Percentiles rank a stretch among this genome's conserved stretches.
Conservation (phyloP, 768 basidiomycete species). For the Antrodiella citrinella region DNA sequence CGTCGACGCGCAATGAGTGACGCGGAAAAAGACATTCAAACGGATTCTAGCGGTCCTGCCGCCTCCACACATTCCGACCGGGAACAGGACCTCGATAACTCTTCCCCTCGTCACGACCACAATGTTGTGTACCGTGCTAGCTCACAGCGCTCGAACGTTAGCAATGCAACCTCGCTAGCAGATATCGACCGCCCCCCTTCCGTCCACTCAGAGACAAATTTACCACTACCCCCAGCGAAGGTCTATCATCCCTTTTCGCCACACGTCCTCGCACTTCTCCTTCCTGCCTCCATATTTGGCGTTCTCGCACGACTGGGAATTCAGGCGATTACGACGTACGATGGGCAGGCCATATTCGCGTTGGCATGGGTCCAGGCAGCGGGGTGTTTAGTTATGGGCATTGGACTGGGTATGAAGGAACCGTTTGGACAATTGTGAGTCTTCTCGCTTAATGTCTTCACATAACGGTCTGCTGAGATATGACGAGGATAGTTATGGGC, state of each 20-base stretch:
- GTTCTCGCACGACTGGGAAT: slow-evolving; percentile 76
- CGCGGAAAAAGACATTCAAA: neutral
- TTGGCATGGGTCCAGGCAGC: slow-evolving; percentile 79
- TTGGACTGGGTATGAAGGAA: slow-evolving; percentile 60
- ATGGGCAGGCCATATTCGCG: slow-evolving; percentile 70
- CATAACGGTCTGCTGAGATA: slow-evolving; percentile 3
- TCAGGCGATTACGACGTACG: slow-evolving; percentile 62
- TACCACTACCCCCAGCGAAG: slow-evolving; percentile 23
- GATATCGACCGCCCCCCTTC: slow-evolving; percentile 34
- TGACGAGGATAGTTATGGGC: slow-evolving; percentile 59
- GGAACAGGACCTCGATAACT: no score
- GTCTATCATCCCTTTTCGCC: slow-evolving; percentile 48
- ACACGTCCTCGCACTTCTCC: slow-evolving; percentile 61
- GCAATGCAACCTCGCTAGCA: slow-evolving; percentile 30
- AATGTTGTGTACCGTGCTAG: slow-evolving; percentile 27
- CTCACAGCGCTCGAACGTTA: slow-evolving; percentile 25
- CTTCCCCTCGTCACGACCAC: neutral
- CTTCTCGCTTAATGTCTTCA: slow-evolving; percentile 5
- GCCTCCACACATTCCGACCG: neutral
- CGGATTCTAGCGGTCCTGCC: neutral
- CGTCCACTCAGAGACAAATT: neutral
- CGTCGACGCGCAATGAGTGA: neutral
- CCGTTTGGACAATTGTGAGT: slow-evolving; percentile 71
- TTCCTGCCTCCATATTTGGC: slow-evolving; percentile 82
- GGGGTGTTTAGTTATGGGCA: slow-evolving; percentile 91